Conservation (phyloP, 805 yeast species). For the Teunomyces atbi region DNA sequence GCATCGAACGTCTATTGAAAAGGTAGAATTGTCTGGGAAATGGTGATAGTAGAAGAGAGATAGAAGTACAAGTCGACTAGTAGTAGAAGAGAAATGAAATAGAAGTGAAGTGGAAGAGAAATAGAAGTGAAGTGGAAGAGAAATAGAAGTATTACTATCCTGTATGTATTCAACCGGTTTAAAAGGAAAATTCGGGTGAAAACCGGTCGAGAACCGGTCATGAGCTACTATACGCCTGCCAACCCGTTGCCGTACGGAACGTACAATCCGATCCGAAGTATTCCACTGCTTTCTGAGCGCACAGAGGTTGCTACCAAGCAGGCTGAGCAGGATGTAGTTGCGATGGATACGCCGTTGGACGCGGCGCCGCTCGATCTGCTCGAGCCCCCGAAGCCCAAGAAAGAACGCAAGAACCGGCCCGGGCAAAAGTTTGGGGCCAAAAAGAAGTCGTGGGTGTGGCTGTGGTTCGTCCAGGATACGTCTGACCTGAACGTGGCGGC, state of each 20-base stretch:
- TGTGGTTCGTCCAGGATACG: conserved; percentile 55
- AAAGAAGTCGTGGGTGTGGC: conserved; percentile 63
- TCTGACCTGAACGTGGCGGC: conserved; percentile 49
- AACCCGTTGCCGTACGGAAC: conserved; percentile 10
- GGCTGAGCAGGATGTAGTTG: neutral
- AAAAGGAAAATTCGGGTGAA: neutral
- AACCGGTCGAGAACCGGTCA: conserved; percentile 5
- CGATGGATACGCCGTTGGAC: conserved; percentile 1
- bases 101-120: no score
- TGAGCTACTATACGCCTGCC: conserved; percentile 9
- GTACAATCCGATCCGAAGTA: conserved; percentile 9
- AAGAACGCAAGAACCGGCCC: conserved; percentile 44
- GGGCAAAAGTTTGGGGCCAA: conserved; percentile 61
- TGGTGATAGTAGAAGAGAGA: neutral
- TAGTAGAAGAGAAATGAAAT: no score
- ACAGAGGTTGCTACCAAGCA: conserved; percentile 3
- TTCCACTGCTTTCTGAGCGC: conserved; percentile 1
- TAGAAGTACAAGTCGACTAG: neutral
- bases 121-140: neutral
- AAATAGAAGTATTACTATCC: neutral
- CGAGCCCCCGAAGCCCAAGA: conserved; percentile 12
- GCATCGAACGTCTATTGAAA: no score
- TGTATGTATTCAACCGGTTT: neutral
- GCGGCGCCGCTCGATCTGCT: neutral
- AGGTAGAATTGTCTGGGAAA: neutral